Base-by-base conservation (phyloP, 2,329 filamentous ascomycete species). In the Colletotrichum cordylinicola region DNA sequence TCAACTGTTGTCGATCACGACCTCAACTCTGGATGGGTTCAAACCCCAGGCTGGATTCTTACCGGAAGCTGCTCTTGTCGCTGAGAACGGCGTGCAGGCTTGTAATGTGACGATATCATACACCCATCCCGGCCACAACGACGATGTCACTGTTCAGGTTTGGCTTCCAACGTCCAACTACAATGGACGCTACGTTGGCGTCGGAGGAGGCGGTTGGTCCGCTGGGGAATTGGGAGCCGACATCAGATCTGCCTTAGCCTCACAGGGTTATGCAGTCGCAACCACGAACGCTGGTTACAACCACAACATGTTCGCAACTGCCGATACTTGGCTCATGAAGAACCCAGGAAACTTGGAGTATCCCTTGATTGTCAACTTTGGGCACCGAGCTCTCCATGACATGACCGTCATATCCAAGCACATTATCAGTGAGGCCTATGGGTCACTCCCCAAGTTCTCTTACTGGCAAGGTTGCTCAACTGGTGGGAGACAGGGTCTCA, bases 391-490 rank as follows among this genome's bases (percentile, higher is more conserved):
- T 15, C 60, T 74, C 6, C 70, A 74, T 13, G 74, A 76, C n/a
- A 88, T 87, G 35, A 86, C 88, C 0, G 83, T 87, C 4, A 78
- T 89, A 3, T 87, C 86, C 24, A 92, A 92, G 79, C 75, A 84
- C 8, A 78, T 91, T 24, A 84, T 86, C 4, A 76, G 85, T 33
- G 80, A 82, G 13, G 91, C 88, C 80, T 92, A 92, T 77, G 82
- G 84, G 1, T 76, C 70, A 3, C 7, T 27, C 0, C 80, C 82
- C 1, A 88, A 87, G 71, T 88, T 86, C 1, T 62, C 67, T 12
- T 93, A 92, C 81, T 92, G 88, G 75, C 79, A 88, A 3, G 91
- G 91, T 9, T 93, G 91, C 79, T 92, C 90, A 0, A 88, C 90
- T 0, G 91, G 92, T 8, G 91, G 91, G 1, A 85, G 91, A 0